These are phyloP conservation scores for Colletotrichum sojae DNA, from an alignment of 2,329 filamentous ascomycete species.

Conservation along the genomic window DNA sequence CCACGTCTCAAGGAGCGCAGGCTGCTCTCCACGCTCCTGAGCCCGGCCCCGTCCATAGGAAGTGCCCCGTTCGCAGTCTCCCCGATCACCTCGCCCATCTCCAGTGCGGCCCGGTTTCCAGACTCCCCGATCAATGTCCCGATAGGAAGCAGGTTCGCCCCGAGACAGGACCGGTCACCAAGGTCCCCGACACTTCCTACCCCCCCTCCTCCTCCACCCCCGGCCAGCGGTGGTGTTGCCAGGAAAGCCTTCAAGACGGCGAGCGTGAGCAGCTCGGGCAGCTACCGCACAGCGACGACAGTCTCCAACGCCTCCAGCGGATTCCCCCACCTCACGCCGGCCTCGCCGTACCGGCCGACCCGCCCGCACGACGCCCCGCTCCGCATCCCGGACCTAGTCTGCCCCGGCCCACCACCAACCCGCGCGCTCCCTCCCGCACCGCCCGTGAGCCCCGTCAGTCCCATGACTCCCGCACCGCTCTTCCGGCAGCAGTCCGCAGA, in stretches of 20 bases:
- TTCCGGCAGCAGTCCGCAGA: conserved; percentile 22
- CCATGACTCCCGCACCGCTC: not conserved
- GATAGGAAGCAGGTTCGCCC: conserved; percentile 53
- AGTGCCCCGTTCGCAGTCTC: conserved; percentile 8
- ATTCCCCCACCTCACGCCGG: conserved; percentile 38
- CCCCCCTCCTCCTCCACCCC: not conserved
- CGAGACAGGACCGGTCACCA: conserved; percentile 49
- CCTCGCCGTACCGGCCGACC: conserved; percentile 52
- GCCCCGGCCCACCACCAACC: conserved; percentile 60
- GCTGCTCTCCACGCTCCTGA: conserved; percentile 53
- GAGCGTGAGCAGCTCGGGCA: conserved; percentile 37
- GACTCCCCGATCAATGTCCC: conserved; percentile 56
- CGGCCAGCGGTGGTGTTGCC: conserved; percentile 4
- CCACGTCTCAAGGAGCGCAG: conserved; percentile 63
- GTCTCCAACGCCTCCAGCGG: conserved; percentile 18
- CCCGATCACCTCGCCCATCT: not conserved
- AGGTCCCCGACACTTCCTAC: conserved; percentile 6
- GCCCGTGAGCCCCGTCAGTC: conserved; percentile 24
- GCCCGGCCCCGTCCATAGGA: not conserved
- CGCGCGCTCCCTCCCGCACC: conserved; percentile 57
- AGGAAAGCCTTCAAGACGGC: conserved; percentile 16
- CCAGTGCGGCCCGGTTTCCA: conserved; percentile 47
- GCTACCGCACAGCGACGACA: conserved; percentile 16
- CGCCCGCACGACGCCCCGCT: conserved; percentile 53
- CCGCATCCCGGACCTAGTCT: conserved; percentile 53